These are phyloP conservation scores for Zymoseptoria brevis DNA, from an alignment of 2,329 filamentous ascomycete genomes.

Conservation along the genomic window DNA sequence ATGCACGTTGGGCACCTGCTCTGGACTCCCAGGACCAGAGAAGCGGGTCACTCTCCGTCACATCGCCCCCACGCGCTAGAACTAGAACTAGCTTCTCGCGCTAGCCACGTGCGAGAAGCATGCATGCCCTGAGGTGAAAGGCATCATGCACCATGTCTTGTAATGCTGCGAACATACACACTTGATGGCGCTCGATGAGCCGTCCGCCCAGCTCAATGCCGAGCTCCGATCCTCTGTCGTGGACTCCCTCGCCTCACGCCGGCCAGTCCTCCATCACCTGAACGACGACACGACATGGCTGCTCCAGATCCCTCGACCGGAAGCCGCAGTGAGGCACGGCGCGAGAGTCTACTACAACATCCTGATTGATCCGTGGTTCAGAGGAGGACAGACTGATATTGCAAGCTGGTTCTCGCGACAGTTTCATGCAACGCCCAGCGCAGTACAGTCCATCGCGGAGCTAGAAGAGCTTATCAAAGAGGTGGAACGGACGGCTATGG, in stretches of 20 bases:
- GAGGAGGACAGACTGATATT: conserved; percentile 55
- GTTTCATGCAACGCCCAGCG: conserved; percentile 51
- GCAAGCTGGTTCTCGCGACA: conserved; percentile 59
- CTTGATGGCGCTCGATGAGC: conserved; percentile 21
- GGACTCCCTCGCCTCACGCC: conserved; percentile 34
- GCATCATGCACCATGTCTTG: neutral
- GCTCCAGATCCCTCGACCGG: conserved; percentile 53
- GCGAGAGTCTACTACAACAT: conserved; percentile 53
- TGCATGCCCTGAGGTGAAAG: too few species aligned
- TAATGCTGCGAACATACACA: neutral
- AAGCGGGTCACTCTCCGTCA: too few species aligned
- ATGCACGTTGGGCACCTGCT: too few species aligned
- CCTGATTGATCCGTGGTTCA: conserved; percentile 58
- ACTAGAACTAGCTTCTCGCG: too few species aligned
- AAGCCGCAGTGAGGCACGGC: conserved; percentile 34
- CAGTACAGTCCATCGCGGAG: conserved; percentile 47
- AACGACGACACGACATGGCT: conserved; percentile 63
- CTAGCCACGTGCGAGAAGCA: too few species aligned
- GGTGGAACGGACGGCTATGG: conserved; percentile 39
- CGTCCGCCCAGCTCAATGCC: conserved; percentile 34
- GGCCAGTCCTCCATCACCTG: conserved; percentile 54
- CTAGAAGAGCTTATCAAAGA: conserved; percentile 46
- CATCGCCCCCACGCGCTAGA: too few species aligned
- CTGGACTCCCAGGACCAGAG: too few species aligned
- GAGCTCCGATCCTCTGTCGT: conserved; percentile 37